Evolutionary conservation across 2,329 filamentous ascomycete genomes (phyloP).

Genomic region (Epichloe hybrida): DNA sequence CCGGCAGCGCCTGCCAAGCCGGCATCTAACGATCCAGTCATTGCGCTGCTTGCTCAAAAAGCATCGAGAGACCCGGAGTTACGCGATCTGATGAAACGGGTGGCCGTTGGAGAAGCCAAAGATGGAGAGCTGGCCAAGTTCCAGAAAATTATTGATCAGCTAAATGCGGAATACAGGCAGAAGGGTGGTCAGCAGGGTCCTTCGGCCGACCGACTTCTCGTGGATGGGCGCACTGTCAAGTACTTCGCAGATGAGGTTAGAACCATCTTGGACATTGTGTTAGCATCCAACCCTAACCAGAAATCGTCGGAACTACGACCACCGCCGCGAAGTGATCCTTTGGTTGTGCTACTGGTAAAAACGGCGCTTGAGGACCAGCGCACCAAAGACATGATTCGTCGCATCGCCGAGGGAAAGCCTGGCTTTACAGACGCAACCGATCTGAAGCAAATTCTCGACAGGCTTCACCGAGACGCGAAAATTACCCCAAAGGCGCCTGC

Average conservation of each 20-base stretch:
- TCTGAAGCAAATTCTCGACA: conserved; percentile 38
- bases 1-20: conserved; percentile 11
- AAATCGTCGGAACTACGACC: conserved; percentile 38
- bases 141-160: conserved; percentile 67
- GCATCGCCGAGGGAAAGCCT: conserved; percentile 38
- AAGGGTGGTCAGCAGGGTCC: conserved; percentile 37
- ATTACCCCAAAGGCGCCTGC: conserved; percentile 17
- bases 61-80: conserved; percentile 61
- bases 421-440: conserved; percentile 39
- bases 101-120: conserved; percentile 61
- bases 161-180: conserved; percentile 47
- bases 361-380: conserved; percentile 39
- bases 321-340: conserved; percentile 38
- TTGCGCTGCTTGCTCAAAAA: conserved; percentile 62
- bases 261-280: conserved; percentile 43
- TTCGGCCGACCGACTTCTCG: conserved; percentile 39
- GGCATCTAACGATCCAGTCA: conserved; percentile 54
- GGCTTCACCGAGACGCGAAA: conserved; percentile 29
- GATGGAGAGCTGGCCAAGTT: conserved; percentile 61
- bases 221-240: conserved; percentile 42
- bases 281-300: conserved; percentile 44
- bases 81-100: conserved; percentile 70
- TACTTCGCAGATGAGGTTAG: conserved; percentile 47
- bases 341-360: conserved; percentile 44
- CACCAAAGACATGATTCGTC: conserved; percentile 36